Conservation (phyloP, 2,329 filamentous ascomycete genomes). For the Bipolaris gigantea region DNA sequence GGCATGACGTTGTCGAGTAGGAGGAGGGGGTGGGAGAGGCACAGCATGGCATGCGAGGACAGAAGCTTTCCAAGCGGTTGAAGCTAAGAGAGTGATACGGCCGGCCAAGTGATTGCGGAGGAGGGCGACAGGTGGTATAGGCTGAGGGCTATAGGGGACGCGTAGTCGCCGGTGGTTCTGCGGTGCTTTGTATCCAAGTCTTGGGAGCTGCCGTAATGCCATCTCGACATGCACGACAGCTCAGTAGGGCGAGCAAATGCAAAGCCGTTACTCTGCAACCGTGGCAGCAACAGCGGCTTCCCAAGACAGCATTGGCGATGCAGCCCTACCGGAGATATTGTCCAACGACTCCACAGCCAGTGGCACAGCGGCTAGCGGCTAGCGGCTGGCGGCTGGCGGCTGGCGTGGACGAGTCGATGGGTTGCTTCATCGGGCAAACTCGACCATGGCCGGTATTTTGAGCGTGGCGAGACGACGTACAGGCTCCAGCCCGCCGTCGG, state of each 20-base stretch:
- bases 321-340: constrained; percentile 13
- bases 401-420: constrained; percentile 1
- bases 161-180: constrained; percentile 7
- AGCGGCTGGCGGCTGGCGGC: background rate
- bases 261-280: constrained; percentile 4
- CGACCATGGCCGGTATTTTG: constrained; percentile 3
- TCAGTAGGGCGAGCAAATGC: background rate
- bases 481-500: constrained; percentile 1
- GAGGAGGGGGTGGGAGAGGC: background rate
- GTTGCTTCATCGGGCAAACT: constrained; percentile 4
- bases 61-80: background rate
- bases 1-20: background rate
- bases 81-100: background rate
- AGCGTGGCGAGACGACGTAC: background rate
- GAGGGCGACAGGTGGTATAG: background rate
- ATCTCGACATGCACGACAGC: background rate
- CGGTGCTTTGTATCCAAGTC: constrained; percentile 7
- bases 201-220: constrained; percentile 2
- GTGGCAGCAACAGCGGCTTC: too few relatives aligned
- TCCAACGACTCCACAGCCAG: background rate
- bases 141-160: constrained; percentile 7
- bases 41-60: background rate
- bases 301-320: background rate
- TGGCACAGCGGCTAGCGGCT: constrained; percentile 4
- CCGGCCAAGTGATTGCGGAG: background rate